Percentiles rank a stretch among this genome's conserved stretches.
Evolutionary conservation across 2,329 filamentous ascomycete species (phyloP).

Genomic region (Acephala macrosclerotiorum): DNA sequence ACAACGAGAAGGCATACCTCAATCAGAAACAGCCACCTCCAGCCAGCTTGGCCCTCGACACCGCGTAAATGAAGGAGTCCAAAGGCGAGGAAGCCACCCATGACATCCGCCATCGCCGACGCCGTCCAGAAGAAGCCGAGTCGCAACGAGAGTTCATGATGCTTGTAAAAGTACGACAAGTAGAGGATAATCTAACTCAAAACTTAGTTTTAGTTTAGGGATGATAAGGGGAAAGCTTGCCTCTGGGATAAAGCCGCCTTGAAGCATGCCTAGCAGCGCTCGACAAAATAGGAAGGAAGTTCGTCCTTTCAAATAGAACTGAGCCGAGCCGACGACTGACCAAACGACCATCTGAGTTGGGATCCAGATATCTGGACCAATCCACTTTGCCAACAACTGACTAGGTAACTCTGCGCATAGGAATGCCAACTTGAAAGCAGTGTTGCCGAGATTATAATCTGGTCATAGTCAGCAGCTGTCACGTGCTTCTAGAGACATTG

Average conservation of each 20-base stretch:
- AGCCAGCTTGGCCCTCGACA: constrained; percentile 33
- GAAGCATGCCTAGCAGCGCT: constrained; percentile 37
- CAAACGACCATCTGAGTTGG: constrained; percentile 60
- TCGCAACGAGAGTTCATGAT: constrained; percentile 37
- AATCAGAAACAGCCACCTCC: constrained; percentile 50
- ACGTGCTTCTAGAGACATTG: not conserved
- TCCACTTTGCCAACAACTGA: constrained; percentile 53
- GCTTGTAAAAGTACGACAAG: constrained; percentile 41
- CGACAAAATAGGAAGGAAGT: constrained; percentile 44
- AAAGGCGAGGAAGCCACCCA: constrained; percentile 38
- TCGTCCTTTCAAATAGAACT: constrained; percentile 45
- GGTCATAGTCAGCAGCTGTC: not conserved
- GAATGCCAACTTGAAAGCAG: constrained; percentile 46
- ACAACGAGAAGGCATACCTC: constrained; percentile 38
- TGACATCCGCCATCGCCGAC: constrained; percentile 32
- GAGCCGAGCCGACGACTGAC: constrained; percentile 62
- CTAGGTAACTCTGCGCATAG: constrained; percentile 62
- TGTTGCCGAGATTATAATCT: constrained; percentile 57
- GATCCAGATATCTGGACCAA: constrained; percentile 58
- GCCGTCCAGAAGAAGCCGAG: constrained; percentile 40
- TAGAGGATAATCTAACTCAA: constrained; percentile 38
- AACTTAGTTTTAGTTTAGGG: constrained; percentile 55
- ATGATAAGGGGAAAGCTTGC: constrained; percentile 52
- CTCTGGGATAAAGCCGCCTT: constrained; percentile 43
- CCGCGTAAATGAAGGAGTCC: constrained; percentile 38